phyloP scores from a whole-genome alignment of 164 flowering plant species.

The Magnolia sinica region DNA sequence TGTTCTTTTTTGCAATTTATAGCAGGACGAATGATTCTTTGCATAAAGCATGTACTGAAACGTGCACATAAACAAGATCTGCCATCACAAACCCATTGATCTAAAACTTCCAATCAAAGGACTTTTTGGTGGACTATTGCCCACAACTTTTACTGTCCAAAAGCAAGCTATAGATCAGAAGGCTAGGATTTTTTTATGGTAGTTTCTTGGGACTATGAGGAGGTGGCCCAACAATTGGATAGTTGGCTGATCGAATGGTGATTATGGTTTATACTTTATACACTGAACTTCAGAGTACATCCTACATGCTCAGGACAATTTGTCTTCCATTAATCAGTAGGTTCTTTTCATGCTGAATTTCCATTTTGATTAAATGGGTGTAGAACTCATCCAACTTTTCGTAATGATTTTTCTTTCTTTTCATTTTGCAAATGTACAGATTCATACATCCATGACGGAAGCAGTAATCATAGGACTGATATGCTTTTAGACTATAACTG shows the following conservation, averaged over 20 bases:
- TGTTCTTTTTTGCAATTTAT: not conserved
- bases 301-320: too few species aligned
- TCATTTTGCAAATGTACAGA: conserved; percentile 8
- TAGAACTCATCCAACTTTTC: not conserved
- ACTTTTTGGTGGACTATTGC: not conserved
- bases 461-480: conserved; percentile 13
- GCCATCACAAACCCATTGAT: not conserved
- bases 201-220: not conserved
- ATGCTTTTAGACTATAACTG: conserved; percentile 26
- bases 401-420: not conserved
- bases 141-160: not conserved
- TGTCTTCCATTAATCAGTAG: too few species aligned
- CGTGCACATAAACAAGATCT: too few species aligned
- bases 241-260: too few species aligned
- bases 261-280: too few species aligned
- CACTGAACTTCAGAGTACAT: too few species aligned
- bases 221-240: not conserved
- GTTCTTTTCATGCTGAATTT: not conserved
- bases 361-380: not conserved
- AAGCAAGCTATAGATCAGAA: not conserved
- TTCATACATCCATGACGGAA: conserved; percentile 21
- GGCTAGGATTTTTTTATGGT: not conserved
- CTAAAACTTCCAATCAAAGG: not conserved
- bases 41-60: too few species aligned
- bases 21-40: too few species aligned